Evolutionary conservation across 2,329 filamentous ascomycete species (phyloP).

Genomic region (Tolypocladium ophioglossoides): DNA sequence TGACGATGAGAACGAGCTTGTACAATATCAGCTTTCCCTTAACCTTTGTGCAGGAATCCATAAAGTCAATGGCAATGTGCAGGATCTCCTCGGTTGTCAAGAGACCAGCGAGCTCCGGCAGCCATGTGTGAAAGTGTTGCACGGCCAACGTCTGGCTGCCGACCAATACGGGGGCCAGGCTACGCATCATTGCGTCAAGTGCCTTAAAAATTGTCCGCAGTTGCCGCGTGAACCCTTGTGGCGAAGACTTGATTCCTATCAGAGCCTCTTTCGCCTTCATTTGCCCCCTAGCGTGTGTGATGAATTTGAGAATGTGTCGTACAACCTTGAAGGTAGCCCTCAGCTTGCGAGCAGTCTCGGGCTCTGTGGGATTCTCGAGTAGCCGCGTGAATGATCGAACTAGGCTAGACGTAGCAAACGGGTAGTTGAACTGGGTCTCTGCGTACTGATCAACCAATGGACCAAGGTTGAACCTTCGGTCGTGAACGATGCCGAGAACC

Average conservation of each 20-base stretch:
- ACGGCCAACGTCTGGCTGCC: slow-evolving; percentile 92
- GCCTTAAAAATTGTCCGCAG: slow-evolving; percentile 82
- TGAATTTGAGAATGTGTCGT: slow-evolving; percentile 86
- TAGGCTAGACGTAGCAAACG: slow-evolving; percentile 80
- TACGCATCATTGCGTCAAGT: slow-evolving; percentile 82
- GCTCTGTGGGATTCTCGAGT: slow-evolving; percentile 71
- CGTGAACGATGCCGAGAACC: slow-evolving; percentile 86
- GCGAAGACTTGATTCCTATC: slow-evolving; percentile 70
- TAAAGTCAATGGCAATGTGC: slow-evolving; percentile 83
- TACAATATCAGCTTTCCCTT: slow-evolving; percentile 88
- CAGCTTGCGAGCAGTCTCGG: slow-evolving; percentile 72
- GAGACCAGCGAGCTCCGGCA: slow-evolving; percentile 76
- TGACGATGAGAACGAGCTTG: slow-evolving; percentile 85
- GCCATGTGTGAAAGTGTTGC: slow-evolving; percentile 93
- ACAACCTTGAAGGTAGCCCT: slow-evolving; percentile 93
- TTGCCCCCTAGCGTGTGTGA: slow-evolving; percentile 77
- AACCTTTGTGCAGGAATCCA: slow-evolving; percentile 79
- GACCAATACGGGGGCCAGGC: slow-evolving; percentile 71
- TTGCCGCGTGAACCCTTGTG: slow-evolving; percentile 67
- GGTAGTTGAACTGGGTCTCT: slow-evolving; percentile 81
- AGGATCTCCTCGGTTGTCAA: slow-evolving; percentile 77
- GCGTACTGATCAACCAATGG: slow-evolving; percentile 89
- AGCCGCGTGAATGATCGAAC: slow-evolving; percentile 79
- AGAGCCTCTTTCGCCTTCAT: slow-evolving; percentile 82
- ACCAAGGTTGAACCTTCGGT: slow-evolving; percentile 83